Evolutionary conservation across 1,139 yeast genomes (phyloP).

Genomic region (Diutina catenulata): DNA sequence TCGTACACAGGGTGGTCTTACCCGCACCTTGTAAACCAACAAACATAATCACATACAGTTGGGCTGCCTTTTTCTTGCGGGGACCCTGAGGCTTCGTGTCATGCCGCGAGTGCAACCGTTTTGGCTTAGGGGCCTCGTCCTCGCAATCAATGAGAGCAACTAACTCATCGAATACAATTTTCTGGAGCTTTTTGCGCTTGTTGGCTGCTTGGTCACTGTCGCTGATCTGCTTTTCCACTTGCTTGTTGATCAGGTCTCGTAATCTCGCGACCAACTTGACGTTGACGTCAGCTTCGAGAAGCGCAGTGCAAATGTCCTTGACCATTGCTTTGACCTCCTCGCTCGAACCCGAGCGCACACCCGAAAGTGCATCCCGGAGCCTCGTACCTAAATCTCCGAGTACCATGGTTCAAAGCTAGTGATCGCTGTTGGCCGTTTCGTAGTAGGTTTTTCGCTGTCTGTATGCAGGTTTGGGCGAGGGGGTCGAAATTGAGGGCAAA

Average conservation of each 20-base stretch:
- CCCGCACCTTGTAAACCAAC: slow-evolving; percentile 99
- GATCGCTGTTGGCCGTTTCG: too few species aligned
- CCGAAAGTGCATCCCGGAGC: slow-evolving; percentile 63
- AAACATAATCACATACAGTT: slow-evolving; percentile 71
- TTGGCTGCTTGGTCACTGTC: slow-evolving; percentile 44
- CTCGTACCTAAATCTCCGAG: slow-evolving; percentile 89
- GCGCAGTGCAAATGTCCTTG: slow-evolving; percentile 82
- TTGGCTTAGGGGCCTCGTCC: slow-evolving; percentile 71
- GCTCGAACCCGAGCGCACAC: slow-evolving; percentile 31
- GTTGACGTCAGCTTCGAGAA: slow-evolving; percentile 87
- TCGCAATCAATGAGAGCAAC: slow-evolving; percentile 68
- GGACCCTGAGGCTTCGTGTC: slow-evolving; percentile 14
- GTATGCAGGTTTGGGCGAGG: too few species aligned
- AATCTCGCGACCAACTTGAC: slow-evolving; percentile 69
- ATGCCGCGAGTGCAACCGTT: slow-evolving; percentile 31
- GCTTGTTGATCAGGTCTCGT: slow-evolving; percentile 59
- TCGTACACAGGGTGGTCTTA: slow-evolving; percentile 95
- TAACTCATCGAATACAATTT: slow-evolving; percentile 87
- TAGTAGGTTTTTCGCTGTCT: too few species aligned
- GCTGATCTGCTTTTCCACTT: slow-evolving; percentile 33
- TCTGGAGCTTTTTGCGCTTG: slow-evolving; percentile 74
- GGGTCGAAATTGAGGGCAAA: too few species aligned
- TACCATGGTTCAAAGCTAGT: too few species aligned
- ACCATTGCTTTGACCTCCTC: slow-evolving; percentile 42
- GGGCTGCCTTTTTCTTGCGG: slow-evolving; percentile 16